Base-by-base conservation (phyloP, 1,284 basidiomycete species). In the Cryptococcus jaspeensis region DNA sequence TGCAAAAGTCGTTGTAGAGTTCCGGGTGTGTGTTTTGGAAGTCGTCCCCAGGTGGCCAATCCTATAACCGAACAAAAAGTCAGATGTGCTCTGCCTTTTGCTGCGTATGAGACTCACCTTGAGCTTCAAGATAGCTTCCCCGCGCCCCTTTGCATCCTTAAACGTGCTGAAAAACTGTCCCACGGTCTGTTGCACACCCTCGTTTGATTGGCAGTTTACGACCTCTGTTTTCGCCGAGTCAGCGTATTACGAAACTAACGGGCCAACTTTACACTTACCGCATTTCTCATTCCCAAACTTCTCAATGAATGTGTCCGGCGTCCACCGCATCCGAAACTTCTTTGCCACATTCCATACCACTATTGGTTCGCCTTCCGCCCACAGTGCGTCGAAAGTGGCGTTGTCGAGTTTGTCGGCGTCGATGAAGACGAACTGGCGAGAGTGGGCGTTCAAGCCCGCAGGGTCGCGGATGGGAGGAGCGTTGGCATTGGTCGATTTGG, bases 41-140 rank as follows among this genome's bases (percentile, higher is more conserved):
- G 60, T 94, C 91, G 2, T 85, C 83, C 2, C 87, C 87, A 0
- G 88, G 83, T 2, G 94, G 94, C 92, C 93, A 97, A 75, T 98
- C 94, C 86, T 92, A 13, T 8, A 16, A 48, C 3, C 20, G 12
- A 22, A 28, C 8, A 50, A 5, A n/a, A 5, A 18, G 36, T 41
- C 23, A 39, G 37, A 13, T 40, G 8, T 35, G 20, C 32, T 15
- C 11, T 43, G 15, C 35, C 35, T 15, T 16, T 48, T 18, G 47
- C 13, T 16, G 28, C 22, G 8, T 18, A n/a, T n/a, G 13, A 40
- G 38, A 61, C 76, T 45, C 55, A 86, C 88, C 83, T 95, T 93
- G 65, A 96, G 79, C 78, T 94, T 94, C 84, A 88, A 74, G 78
- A 87, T 63, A 81, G 81, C 51, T 66, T 79, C 55, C 81, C 50